Evolutionary conservation across 192 early-diverging fungal species (phyloP), one percentile per base, ranked within the genome.

Genomic region (Backusella westeae): DNA sequence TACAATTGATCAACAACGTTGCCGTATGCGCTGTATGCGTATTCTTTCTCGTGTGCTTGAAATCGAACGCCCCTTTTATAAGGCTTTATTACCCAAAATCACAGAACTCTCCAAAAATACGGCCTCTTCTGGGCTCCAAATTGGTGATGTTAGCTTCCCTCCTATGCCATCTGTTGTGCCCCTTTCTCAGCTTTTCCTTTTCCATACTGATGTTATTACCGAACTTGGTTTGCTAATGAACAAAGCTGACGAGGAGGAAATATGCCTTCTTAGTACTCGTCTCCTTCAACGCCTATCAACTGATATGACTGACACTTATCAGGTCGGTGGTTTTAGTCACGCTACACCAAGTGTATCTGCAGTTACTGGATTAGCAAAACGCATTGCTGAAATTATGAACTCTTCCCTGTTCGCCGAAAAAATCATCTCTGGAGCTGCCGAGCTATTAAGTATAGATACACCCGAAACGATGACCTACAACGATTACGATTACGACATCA

Each of bases 401-500:
- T 74, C 82, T 7, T 90, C 89, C 63, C 80, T 81, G 7, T 88
- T 90, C 6, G 89, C 90, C 32, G 84, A 93, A 26, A 84, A 86
- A 29, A 96, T 98, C 71, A 70, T 95, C 2, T 88, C 88, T 67
- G 96, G 94, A n/a, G 94, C 94, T 72, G 88, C 92, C 9, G 86
- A 92, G 34, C 87, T 92, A 44, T 82, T 99, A 63, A 90, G 92
- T 66, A 41, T 85, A 8, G 94, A 94, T 15, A 89, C 89, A 29
- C 80, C 82, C 29, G 75, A 66, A 36, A 29, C 72, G 1, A 63
- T 75, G 17, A 69, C 76, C 19, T 69, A 42, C 38, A 77, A 86
- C 56, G 81, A 77, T 15, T 71, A 56, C 34, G 66, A 76, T 14
- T 71, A 71, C 19, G 82, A 90, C 23, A 70, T 59, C 32, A 79